Evolutionary conservation across 1,139 yeast genomes (phyloP), one percentile per base, ranked within the genome.

Genomic region (Keqinozyma sinolaborantium): DNA sequence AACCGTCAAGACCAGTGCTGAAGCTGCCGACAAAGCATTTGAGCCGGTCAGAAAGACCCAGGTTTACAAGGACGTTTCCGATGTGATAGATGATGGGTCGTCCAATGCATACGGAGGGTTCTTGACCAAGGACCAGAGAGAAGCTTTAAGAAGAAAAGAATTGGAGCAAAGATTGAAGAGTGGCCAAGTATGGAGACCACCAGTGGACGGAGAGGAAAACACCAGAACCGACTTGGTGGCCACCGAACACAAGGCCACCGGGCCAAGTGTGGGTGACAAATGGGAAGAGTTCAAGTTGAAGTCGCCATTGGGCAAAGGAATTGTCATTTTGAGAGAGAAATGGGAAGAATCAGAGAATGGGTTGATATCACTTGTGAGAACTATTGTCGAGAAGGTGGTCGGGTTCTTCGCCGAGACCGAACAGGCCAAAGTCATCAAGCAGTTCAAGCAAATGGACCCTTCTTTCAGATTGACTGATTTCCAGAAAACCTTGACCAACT

Each of bases 261-360:
- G 80, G 13, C 94, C 95, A 31, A 73, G 77, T n/a, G 50, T 80
- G 30, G 76, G 79, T 32, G 83, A 83, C 39, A 77, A 77, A 48
- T 74, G 87, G 76, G 82, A 77, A 46, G 69, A 72, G 26, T 82
- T 81, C 64, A 82, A 79, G 52, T 67, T 81, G 38, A 77, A 78
- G 42, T 73, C 90, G 4, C 67, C 83, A 1, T 53, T 86, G 16
- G 95, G 96, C 38, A 79, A 81, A 53, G 70, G 72, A 15, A 42
- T 83, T 36, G 73, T 78, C 16, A 71, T 74, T 33, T 53, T 86
- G 45, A 82, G 79, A 56, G 77, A 78, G 42, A 82, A 76, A 51
- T 83, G 90, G 87, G 96, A 92, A 48, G 98, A 94, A 56, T 81
- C 92, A 34, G 98, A 92, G 51, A 94, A 94, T 58, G 97, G 97